phyloP scores from a whole-genome alignment of 805 yeast species.

The Suhomyces emberorum region DNA sequence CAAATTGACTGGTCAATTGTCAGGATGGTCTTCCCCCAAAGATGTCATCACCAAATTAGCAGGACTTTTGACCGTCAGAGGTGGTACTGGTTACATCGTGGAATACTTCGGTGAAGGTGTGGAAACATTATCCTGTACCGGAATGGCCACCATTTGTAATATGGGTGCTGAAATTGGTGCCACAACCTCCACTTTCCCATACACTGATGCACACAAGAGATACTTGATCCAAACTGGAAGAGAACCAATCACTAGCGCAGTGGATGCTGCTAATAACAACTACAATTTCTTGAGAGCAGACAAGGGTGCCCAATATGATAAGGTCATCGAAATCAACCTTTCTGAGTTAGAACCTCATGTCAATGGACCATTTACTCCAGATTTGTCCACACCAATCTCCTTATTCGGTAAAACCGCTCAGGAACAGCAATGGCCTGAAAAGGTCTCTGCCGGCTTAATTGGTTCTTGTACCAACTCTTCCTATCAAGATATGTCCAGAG shows the following conservation, averaged over 20 bases:
- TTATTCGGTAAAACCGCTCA: constrained; percentile 79
- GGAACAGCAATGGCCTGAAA: constrained; percentile 88
- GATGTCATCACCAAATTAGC: constrained; percentile 92
- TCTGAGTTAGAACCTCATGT: constrained; percentile 90
- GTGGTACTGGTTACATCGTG: constrained; percentile 96
- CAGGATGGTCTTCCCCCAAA: constrained; percentile 97
- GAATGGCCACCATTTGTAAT: constrained; percentile 99
- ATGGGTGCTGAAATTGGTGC: constrained; percentile 99
- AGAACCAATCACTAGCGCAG: constrained; percentile 79
- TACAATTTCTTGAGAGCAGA: constrained; percentile 76
- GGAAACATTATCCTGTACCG: constrained; percentile 88
- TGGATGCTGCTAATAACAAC: constrained; percentile 58
- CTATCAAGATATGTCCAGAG: constrained; percentile 96
- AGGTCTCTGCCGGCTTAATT: constrained; percentile 89
- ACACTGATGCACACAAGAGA: constrained; percentile 85
- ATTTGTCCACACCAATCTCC: constrained; percentile 92
- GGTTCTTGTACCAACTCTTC: constrained; percentile 99
- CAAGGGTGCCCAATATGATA: constrained; percentile 90
- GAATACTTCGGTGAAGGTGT: constrained; percentile 98
- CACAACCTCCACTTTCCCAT: constrained; percentile 96
- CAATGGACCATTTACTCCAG: constrained; percentile 98
- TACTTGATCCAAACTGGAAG: constrained; percentile 87
- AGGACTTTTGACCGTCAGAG: constrained; percentile 92
- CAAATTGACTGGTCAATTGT: constrained; percentile 85
- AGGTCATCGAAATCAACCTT: constrained; percentile 86